Evolutionary conservation across 768 basidiomycete species (phyloP).

Genomic region (Boletus rubescentipes): DNA sequence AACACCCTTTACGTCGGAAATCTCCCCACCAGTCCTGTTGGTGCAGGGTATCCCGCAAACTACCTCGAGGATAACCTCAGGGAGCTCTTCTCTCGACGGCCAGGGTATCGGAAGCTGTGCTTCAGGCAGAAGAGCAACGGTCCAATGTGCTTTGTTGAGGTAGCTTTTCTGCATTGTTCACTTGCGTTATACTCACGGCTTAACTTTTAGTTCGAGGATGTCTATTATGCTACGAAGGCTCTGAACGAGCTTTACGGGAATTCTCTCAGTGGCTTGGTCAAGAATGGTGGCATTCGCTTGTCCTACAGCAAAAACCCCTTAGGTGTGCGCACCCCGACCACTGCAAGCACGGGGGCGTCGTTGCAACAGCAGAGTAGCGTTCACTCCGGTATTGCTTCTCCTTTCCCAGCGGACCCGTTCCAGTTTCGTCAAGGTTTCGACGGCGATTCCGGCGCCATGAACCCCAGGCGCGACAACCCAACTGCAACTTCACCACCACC

Average conservation of each 20-base stretch:
- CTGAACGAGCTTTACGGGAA: constrained; percentile 89
- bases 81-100: constrained; percentile 72
- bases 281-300: constrained; percentile 92
- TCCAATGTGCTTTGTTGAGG: constrained; percentile 99
- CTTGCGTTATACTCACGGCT: neutral
- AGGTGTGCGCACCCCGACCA: constrained; percentile 84
- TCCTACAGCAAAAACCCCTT: constrained; percentile 98
- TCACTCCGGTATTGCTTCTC: constrained; percentile 25
- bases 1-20: constrained; percentile 99
- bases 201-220: constrained; percentile 79
- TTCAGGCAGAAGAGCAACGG: constrained; percentile 97
- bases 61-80: constrained; percentile 86
- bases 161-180: constrained; percentile 31
- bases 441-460: constrained; percentile 18
- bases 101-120: constrained; percentile 88
- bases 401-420: constrained; percentile 29
- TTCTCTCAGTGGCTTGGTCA: constrained; percentile 87
- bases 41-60: constrained; percentile 70
- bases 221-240: constrained; percentile 79
- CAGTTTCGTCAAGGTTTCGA: constrained; percentile 34
- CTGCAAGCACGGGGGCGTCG: constrained; percentile 34
- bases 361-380: constrained; percentile 26
- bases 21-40: constrained; percentile 76
- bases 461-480: constrained; percentile 26
- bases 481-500: constrained; percentile 26